A percentile compares a stretch with the other conserved stretches of the same genome.
Evolutionary conservation across 345 rosid genomes (phyloP).

Genomic region (Eucalyptus virginea): DNA sequence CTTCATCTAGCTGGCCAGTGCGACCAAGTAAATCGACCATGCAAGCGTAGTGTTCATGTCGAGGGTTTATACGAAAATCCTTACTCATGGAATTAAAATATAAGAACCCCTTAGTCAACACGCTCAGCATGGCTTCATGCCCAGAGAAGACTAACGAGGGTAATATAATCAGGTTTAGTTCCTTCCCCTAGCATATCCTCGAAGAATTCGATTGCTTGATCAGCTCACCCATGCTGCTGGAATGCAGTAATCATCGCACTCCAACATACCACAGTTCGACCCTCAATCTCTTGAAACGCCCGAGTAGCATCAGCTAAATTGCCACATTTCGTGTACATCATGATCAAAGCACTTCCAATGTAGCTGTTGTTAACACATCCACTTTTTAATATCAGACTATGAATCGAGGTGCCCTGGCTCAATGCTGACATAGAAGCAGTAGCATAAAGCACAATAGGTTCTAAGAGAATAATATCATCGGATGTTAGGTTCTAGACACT

Average conservation of each 20-base stretch:
- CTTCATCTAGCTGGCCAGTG: slow-evolving; percentile 22
- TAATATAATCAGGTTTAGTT: slow-evolving; percentile 15
- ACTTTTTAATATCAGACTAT: slow-evolving; percentile 13
- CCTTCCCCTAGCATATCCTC: slow-evolving; percentile 19
- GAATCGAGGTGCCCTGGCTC: slow-evolving; percentile 17
- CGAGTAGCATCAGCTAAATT: slow-evolving; percentile 7
- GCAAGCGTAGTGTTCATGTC: slow-evolving; percentile 22
- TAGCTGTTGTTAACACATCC: slow-evolving; percentile 7
- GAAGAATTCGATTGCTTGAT: slow-evolving; percentile 11
- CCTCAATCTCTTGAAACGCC: slow-evolving; percentile 17
- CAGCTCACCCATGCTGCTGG: slow-evolving; percentile 26
- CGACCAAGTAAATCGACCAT: slow-evolving; percentile 34
- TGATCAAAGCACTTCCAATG: slow-evolving; percentile 15
- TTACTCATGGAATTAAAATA: slow-evolving; percentile 27
- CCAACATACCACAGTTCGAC: slow-evolving; percentile 22
- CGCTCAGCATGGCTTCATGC: slow-evolving; percentile 25
- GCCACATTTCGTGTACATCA: slow-evolving; percentile 26
- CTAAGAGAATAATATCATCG: too few species aligned
- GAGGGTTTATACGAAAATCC: slow-evolving; percentile 14
- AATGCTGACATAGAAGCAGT: slow-evolving; percentile 15
- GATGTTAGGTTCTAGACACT: too few species aligned
- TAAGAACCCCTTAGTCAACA: slow-evolving; percentile 15
- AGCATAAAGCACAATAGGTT: slow-evolving; percentile 22
- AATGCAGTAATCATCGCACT: slow-evolving; percentile 27
- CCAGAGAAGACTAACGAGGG: slow-evolving; percentile 19